Evolutionary conservation across 2,329 filamentous ascomycete species (phyloP).

Genomic region (Dothideomycetes sp.): DNA sequence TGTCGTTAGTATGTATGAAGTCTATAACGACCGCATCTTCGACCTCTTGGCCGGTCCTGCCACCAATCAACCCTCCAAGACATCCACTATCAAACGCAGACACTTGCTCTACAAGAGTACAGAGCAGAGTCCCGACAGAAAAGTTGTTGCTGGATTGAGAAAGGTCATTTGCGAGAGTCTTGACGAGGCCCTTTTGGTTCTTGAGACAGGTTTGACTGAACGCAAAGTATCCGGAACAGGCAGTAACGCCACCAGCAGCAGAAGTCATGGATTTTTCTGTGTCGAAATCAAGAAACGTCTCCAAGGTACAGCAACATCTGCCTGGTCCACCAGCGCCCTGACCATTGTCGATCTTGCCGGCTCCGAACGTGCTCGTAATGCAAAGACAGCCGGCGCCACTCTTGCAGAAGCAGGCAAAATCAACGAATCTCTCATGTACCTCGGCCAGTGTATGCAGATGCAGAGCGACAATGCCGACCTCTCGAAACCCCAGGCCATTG

Average conservation of each 20-base stretch:
- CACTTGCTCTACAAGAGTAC: constrained; percentile 87
- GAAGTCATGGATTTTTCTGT: constrained; percentile 94
- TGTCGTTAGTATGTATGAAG: constrained; percentile 95
- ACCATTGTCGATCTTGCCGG: constrained; percentile 87
- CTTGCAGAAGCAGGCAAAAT: constrained; percentile 96
- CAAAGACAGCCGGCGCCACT: constrained; percentile 87
- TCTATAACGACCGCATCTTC: constrained; percentile 97
- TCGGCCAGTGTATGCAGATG: constrained; percentile 93
- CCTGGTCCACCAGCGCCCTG: constrained; percentile 69
- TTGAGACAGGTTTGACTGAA: constrained; percentile 83
- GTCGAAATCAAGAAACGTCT: constrained; percentile 84
- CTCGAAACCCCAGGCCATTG: constrained; percentile 44
- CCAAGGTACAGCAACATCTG: constrained; percentile 39
- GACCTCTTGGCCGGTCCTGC: constrained; percentile 66
- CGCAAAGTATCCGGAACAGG: constrained; percentile 81
- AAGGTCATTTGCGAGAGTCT: constrained; percentile 81
- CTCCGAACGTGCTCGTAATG: constrained; percentile 84
- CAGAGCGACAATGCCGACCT: constrained; percentile 67
- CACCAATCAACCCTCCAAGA: constrained; percentile 39
- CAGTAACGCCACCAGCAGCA: constrained; percentile 83
- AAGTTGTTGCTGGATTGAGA: constrained; percentile 82
- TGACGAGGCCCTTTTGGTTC: constrained; percentile 75
- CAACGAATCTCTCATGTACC: constrained; percentile 96
- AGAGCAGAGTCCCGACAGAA: constrained; percentile 78
- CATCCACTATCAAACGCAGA: constrained; percentile 51